These are phyloP conservation scores for Globisporangium alternatum DNA, from an alignment of 352 stramenopile genomes.

Conservation along the genomic window DNA sequence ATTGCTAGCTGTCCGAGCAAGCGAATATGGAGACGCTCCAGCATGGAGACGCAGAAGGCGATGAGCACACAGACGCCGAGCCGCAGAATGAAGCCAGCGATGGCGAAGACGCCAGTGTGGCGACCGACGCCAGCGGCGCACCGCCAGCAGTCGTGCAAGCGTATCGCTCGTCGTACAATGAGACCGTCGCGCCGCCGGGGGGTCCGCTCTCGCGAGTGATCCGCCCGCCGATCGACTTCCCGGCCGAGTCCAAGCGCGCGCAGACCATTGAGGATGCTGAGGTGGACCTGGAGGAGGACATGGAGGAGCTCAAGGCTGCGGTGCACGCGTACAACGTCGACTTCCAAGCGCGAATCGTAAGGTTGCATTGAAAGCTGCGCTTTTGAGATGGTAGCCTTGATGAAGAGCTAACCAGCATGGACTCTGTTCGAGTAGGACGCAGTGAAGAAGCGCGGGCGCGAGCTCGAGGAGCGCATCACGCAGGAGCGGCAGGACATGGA, in stretches of 20 bases:
- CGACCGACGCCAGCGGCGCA: neutral
- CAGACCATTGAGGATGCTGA: conserved; percentile 73
- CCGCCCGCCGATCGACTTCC: conserved; percentile 55
- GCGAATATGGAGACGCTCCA: neutral
- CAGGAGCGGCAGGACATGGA: conserved; percentile 63
- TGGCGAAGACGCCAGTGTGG: neutral
- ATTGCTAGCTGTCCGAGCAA: neutral
- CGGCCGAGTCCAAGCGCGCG: conserved; percentile 69
- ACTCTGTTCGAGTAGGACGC: conserved; percentile 36
- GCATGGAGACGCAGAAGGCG: neutral
- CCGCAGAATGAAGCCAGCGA: conserved; percentile 11
- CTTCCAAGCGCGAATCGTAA: conserved; percentile 76
- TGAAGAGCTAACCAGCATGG: neutral
- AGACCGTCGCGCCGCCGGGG: conserved; percentile 46
- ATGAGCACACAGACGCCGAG: neutral
- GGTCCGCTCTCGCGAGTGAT: conserved; percentile 43
- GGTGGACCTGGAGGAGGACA: conserved; percentile 70
- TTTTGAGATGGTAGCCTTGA: neutral
- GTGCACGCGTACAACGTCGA: conserved; percentile 84
- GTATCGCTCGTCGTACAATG: conserved; percentile 50
- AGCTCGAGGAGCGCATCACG: conserved; percentile 47
- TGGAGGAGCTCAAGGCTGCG: conserved; percentile 76
- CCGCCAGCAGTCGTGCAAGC: conserved; percentile 23
- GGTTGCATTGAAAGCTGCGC: conserved; percentile 1
- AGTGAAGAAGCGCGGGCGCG: conserved; percentile 56